Base-by-base conservation (phyloP, 495 filamentous ascomycete genomes). In the Amniculicola lignicola region DNA sequence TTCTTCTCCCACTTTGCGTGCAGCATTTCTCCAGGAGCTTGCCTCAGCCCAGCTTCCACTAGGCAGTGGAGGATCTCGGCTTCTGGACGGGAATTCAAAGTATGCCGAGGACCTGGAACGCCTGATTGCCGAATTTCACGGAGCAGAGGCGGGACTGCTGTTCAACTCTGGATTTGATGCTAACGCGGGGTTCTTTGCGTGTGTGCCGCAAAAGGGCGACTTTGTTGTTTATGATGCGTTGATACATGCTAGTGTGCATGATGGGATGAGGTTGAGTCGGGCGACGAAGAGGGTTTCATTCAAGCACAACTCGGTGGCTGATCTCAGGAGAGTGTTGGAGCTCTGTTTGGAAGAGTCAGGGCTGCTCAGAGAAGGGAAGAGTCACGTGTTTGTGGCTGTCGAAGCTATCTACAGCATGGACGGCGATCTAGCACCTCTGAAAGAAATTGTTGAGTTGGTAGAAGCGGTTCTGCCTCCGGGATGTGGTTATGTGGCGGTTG, bases 401-500 rank as follows among this genome's bases (percentile, higher is more conserved):
- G 88, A 93, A 63, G 77, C 78, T 1, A 70, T 90, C n/a, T 93
- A 93, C 66, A 88, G 83, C 50, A 93, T 93, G 88, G 87, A 92
- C 64, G 88, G 88, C 0, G 87, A 90, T 68, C 62, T 88, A 7
- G 79, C 78, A 9, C 86, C 85, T 0, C 70, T 93, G 14, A 59
- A 65, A 14, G 73, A 82, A 19, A 77, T 90, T 29, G 72, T 86
- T 1, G 61, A 71, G 5, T 61, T 77, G 0, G 79, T 85, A 0
- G 77, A 89, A 44, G 65, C 68, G 1, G 56, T 81, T 4, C 71
- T 90, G 0, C 81, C 82, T 4, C 36, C 39, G 0, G 71, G 72
- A 2, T 87, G 87, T 64, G 85, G 77, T 4, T 77, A 87, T 63
- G 76, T 90, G 16, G 74, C 89, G 29, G 83, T 93, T 5, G 88